Conservation (phyloP, 192 early-diverging fungal genomes). For the Coemansia sp. region DNA sequence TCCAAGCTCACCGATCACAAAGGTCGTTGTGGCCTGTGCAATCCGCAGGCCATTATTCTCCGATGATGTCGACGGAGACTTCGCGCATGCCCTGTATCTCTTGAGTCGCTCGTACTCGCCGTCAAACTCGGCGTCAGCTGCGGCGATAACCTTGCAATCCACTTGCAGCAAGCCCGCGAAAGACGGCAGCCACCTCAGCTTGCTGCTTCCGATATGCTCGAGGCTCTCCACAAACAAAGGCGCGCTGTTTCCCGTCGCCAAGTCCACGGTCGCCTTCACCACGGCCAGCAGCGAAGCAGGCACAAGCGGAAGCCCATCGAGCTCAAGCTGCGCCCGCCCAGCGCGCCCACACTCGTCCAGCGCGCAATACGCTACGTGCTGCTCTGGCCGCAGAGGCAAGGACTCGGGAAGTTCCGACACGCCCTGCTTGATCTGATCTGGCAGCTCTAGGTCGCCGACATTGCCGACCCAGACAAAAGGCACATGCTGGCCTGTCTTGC, state of each 20-base stretch:
- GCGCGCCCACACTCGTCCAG: conserved; percentile 3
- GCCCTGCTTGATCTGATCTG: neutral
- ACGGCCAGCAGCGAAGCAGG: conserved; percentile 7
- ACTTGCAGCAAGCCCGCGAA: conserved; percentile 6
- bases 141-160: conserved; percentile 8
- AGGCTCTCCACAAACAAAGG: neutral
- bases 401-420: neutral
- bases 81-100: neutral
- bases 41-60: neutral
- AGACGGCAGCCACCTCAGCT: conserved; percentile 21
- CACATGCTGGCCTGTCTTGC: conserved; percentile 1
- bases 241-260: neutral
- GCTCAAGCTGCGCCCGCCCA: conserved; percentile 5
- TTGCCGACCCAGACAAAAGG: conserved; percentile 39
- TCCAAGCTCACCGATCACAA: conserved; percentile 16
- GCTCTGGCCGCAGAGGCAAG: neutral
- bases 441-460: neutral
- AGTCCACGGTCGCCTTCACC: neutral
- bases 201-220: conserved; percentile 10
- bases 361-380: neutral
- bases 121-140: neutral
- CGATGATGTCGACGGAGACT: neutral
- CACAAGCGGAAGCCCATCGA: conserved; percentile 7
- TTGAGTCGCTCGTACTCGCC: neutral
- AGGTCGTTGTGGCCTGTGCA: neutral